Percentiles rank a stretch among this genome's conserved stretches.
Evolutionary conservation across 2,329 filamentous ascomycete genomes (phyloP).

Genomic region (Cryoendolithus antarcticus): DNA sequence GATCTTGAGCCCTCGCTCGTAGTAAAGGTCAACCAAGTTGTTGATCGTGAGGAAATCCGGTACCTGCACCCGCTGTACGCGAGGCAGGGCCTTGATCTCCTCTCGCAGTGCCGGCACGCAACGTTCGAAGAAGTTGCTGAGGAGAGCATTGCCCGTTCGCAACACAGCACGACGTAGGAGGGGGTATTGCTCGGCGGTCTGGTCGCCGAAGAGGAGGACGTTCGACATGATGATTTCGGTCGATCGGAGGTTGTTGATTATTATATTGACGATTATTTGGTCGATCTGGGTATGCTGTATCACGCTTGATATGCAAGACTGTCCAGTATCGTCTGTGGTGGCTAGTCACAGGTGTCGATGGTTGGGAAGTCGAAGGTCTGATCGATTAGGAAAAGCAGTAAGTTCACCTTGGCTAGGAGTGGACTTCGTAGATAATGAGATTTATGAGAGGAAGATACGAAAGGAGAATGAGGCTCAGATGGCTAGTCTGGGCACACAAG

Average conservation of each 20-base stretch:
- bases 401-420: slow-evolving; percentile 6
- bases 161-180: slow-evolving; percentile 42
- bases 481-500: slow-evolving; percentile 19
- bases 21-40: slow-evolving; percentile 54
- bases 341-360: slow-evolving; percentile 20
- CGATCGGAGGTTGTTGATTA: slow-evolving; percentile 5
- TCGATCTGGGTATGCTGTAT: not conserved
- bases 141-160: slow-evolving; percentile 43
- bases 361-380: not conserved
- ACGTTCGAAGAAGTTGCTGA: slow-evolving; percentile 50
- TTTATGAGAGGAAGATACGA: slow-evolving; percentile 9
- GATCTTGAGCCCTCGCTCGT: slow-evolving; percentile 43
- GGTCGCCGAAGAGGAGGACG: slow-evolving; percentile 56
- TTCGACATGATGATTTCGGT: slow-evolving; percentile 26
- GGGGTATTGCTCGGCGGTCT: slow-evolving; percentile 54
- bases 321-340: slow-evolving; percentile 16
- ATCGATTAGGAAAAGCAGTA: slow-evolving; percentile 2
- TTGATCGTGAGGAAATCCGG: slow-evolving; percentile 51
- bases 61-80: slow-evolving; percentile 44
- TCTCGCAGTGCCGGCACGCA: slow-evolving; percentile 45
- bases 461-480: slow-evolving; percentile 18
- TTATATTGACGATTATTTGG: slow-evolving; percentile 3
- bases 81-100: slow-evolving; percentile 47
- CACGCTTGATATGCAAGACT: too few species aligned
- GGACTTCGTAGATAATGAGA: slow-evolving; percentile 1